phyloP scores from a whole-genome alignment of 768 basidiomycete genomes.

The Imleria badia region DNA sequence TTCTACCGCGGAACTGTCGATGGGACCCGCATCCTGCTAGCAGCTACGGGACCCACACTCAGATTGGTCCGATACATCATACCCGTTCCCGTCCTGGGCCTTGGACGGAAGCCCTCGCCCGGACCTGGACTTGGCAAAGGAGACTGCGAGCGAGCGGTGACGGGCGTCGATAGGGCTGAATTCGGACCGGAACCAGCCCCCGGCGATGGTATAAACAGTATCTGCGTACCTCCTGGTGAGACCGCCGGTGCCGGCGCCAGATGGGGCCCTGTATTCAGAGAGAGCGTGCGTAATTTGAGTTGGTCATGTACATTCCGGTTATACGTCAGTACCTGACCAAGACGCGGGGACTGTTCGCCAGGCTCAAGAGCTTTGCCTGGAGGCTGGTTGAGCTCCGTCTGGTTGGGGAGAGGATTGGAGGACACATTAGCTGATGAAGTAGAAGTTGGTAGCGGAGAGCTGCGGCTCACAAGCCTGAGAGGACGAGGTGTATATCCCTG shows the following conservation, averaged over 20 bases:
- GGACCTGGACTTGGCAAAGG: slow-evolving; percentile 16
- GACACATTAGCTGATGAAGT: background rate
- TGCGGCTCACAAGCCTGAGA: slow-evolving; percentile 25
- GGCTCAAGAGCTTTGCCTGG: slow-evolving; percentile 16
- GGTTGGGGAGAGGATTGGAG: background rate
- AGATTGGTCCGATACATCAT: slow-evolving; percentile 56
- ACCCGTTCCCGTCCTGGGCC: slow-evolving; percentile 65
- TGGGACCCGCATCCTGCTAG: slow-evolving; percentile 41
- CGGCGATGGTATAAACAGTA: slow-evolving; percentile 14
- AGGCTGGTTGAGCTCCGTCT: slow-evolving; percentile 10
- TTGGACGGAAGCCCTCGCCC: slow-evolving; percentile 36
- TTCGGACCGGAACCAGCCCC: slow-evolving; percentile 1
- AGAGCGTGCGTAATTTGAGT: slow-evolving; percentile 24
- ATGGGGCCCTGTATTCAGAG: slow-evolving; percentile 9
- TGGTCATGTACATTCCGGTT: slow-evolving; percentile 38
- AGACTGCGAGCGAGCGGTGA: slow-evolving; percentile 19
- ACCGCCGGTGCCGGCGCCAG: slow-evolving; percentile 2
- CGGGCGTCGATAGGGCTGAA: slow-evolving; percentile 12
- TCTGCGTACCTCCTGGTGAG: slow-evolving; percentile 26
- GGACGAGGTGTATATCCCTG: slow-evolving; percentile 26
- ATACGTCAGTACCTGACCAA: slow-evolving; percentile 29
- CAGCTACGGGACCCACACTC: slow-evolving; percentile 20
- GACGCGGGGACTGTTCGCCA: slow-evolving; percentile 22
- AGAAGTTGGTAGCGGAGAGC: slow-evolving; percentile 11
- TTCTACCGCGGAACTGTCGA: slow-evolving; percentile 20